phyloP scores from a whole-genome alignment of 352 stramenopile species.

The Phytopythium sindhum region DNA sequence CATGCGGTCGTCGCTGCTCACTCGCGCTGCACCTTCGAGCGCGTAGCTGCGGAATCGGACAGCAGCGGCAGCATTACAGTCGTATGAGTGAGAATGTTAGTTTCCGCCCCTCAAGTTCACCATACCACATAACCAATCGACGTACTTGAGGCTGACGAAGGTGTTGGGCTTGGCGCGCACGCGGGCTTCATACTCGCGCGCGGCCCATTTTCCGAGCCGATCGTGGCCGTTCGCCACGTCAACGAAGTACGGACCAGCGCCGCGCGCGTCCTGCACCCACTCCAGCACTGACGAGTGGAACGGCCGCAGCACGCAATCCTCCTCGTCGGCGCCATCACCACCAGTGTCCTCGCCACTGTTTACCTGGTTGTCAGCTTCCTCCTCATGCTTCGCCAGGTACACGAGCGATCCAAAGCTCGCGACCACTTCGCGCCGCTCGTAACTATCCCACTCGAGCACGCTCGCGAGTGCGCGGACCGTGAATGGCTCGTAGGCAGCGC shows the following conservation, averaged over 20 bases:
- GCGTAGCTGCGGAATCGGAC: conserved; percentile 38
- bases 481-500: conserved; percentile 63
- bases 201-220: conserved; percentile 55
- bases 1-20: conserved; percentile 24
- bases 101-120: background rate
- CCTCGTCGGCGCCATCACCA: conserved; percentile 15
- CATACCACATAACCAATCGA: background rate
- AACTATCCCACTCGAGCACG: conserved; percentile 53
- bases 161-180: conserved; percentile 43
- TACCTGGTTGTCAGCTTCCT: background rate
- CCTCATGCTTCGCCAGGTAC: conserved; percentile 23
- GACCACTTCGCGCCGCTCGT: conserved; percentile 57
- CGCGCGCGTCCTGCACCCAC: conserved; percentile 57
- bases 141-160: conserved; percentile 73
- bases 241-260: conserved; percentile 47
- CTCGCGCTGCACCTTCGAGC: conserved; percentile 34
- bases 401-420: conserved; percentile 54
- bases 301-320: conserved; percentile 27
- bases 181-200: conserved; percentile 47
- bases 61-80: conserved; percentile 11
- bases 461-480: conserved; percentile 35
- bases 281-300: conserved; percentile 77
- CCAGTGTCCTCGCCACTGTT: conserved; percentile 19
- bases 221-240: conserved; percentile 55
- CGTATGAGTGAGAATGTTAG: background rate